Evolutionary conservation across 192 early-diverging fungal species (phyloP).

Genomic region (Phycomyces nitens): DNA sequence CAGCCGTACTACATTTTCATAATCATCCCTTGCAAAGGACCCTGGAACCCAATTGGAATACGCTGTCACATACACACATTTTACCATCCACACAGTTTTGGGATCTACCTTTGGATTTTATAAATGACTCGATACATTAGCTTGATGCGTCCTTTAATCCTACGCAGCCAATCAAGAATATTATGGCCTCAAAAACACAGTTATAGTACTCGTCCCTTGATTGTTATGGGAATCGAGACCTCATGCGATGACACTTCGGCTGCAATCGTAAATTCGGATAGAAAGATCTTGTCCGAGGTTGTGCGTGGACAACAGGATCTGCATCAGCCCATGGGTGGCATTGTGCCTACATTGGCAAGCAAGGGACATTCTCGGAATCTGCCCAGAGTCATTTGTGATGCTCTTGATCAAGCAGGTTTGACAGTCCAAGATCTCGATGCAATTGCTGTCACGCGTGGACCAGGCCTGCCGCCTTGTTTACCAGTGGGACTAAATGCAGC

Average conservation of each 20-base stretch:
- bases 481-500: slow-evolving; percentile 68
- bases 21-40: no score
- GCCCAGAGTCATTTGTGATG: slow-evolving; percentile 57
- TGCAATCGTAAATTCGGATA: slow-evolving; percentile 63
- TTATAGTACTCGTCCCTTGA: slow-evolving; percentile 32
- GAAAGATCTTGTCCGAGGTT: slow-evolving; percentile 60
- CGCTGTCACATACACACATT: no score
- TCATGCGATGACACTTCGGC: slow-evolving; percentile 82
- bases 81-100: no score
- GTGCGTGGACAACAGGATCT: slow-evolving; percentile 58
- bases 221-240: slow-evolving; percentile 67
- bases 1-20: no score
- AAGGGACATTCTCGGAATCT: slow-evolving; percentile 60
- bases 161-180: no score
- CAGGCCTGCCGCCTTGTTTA: slow-evolving; percentile 66
- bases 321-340: slow-evolving; percentile 73
- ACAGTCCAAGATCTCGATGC: slow-evolving; percentile 58
- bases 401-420: slow-evolving; percentile 53
- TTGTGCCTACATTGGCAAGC: slow-evolving; percentile 68
- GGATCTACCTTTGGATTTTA: no score
- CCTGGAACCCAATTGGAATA: no score
- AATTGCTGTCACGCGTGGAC: slow-evolving; percentile 74
- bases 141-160: no score
- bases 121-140: no score
- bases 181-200: neutral